Base-by-base conservation (phyloP, 169 alveolate species). In the Plasmodium blacklocki region DNA sequence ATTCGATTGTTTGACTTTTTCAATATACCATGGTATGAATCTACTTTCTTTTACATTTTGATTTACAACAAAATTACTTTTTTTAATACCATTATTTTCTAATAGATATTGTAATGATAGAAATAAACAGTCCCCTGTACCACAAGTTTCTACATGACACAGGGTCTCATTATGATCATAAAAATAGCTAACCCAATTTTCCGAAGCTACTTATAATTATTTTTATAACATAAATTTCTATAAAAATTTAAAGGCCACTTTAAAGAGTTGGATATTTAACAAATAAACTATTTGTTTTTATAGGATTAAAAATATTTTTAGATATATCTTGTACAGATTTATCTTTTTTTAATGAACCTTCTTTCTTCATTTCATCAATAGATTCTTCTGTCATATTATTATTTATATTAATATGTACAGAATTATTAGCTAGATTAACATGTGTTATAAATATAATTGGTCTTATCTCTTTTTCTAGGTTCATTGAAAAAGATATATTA, bases 111-210 rank as follows among this genome's bases (percentile, higher is more conserved):
- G 60, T 18, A 83, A 15, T 0, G 91, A 52, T 56, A 39, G 8
- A 43, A 83, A 83, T 6, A 83, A 50, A 14, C 91, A 83, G 18
- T 83, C 91, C 2, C 91, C 91, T 0, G 70, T 29, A 7, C 85
- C 91, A 68, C 43, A 29, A 0, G 83, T 68, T 12, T 67, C 66
- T 2, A 83, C 74, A 68, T 58, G 80, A 68, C 91, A 83, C 54
- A 83, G n/a, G 15, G 91, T 68, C 9, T 83, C 91, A 67, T 83
- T 68, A 39, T 83, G 83, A 15, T 39, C 26, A 58, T 68, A 59
- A 39, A 83, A 83, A n/a, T 54, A 68, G 21, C 32, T 50, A 21
- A 83, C 49, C 91, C 91, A 83, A 68, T 83, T 83, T 56, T 43
- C 39, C 0, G 91, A 67, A 2, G 91, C 66, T 12, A 23, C 66